Conservation (phyloP, 352 stramenopile genomes). For the Phytophthora agathidicida region DNA sequence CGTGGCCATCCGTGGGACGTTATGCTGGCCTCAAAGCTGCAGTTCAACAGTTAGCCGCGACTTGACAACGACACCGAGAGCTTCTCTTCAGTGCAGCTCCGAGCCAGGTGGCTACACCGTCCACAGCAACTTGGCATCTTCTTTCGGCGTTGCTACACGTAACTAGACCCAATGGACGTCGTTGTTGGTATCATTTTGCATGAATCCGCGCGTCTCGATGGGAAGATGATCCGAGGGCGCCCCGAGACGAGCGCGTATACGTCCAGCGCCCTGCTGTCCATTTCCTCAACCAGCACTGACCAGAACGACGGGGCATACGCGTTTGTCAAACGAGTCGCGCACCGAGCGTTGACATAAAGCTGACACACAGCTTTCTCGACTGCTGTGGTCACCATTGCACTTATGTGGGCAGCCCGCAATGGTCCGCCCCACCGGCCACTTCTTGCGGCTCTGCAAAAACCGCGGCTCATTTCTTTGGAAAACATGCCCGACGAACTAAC, state of each 20-base stretch:
- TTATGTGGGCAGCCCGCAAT: too few relatives aligned
- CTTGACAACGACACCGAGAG: constrained; percentile 18
- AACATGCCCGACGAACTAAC: constrained; percentile 1
- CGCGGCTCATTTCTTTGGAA: constrained; percentile 39
- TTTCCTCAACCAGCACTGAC: constrained; percentile 30
- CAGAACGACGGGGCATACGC: constrained; percentile 16
- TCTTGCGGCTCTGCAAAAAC: constrained; percentile 23
- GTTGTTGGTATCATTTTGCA: constrained; percentile 10
- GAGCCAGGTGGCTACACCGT: constrained; percentile 12
- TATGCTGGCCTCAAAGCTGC: constrained; percentile 18
- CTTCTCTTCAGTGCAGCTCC: background rate
- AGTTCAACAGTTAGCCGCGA: constrained; percentile 20
- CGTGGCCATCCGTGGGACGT: constrained; percentile 1
- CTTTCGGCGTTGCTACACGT: background rate
- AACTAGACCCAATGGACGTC: too few relatives aligned
- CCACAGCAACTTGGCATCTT: constrained; percentile 4
- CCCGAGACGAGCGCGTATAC: constrained; percentile 18
- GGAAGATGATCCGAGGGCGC: background rate
- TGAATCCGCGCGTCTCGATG: background rate
- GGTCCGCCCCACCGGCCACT: constrained; percentile 26
- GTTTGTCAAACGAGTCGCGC: constrained; percentile 25
- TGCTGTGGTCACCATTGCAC: background rate
- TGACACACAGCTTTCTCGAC: constrained; percentile 12
- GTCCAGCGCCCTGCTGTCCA: constrained; percentile 36
- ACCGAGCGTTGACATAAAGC: constrained; percentile 31